Evolutionary conservation across 1,139 yeast species (phyloP).

Genomic region (Hemisphaericaspora xylofermentans): DNA sequence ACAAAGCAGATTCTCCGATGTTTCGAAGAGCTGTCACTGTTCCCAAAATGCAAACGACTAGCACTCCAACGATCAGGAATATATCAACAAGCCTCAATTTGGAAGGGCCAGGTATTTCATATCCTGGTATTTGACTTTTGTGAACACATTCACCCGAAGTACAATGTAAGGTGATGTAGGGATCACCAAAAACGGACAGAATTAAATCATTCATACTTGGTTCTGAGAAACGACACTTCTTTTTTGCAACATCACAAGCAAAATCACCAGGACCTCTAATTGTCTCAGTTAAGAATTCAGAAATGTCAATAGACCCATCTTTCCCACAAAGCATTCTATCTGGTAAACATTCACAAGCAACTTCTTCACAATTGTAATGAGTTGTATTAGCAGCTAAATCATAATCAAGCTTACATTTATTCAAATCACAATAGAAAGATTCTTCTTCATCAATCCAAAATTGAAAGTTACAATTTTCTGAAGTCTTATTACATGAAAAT

Average conservation of each 20-base stretch:
- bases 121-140: constrained; percentile 90
- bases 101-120: constrained; percentile 62
- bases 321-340: constrained; percentile 94
- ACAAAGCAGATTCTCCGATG: constrained; percentile 64
- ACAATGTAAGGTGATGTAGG: constrained; percentile 77
- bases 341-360: constrained; percentile 84
- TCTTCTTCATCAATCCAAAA: constrained; percentile 93
- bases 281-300: constrained; percentile 87
- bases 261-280: constrained; percentile 94
- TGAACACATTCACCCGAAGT: constrained; percentile 89
- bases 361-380: constrained; percentile 72
- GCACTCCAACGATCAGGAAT: constrained; percentile 50
- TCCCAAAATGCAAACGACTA: constrained; percentile 37
- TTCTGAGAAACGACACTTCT: constrained; percentile 77
- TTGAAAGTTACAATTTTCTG: constrained; percentile 77
- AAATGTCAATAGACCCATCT: constrained; percentile 88
- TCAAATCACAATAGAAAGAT: constrained; percentile 84
- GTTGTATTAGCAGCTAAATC: constrained; percentile 67
- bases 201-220: constrained; percentile 96
- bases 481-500: constrained; percentile 75
- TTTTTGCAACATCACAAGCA: constrained; percentile 63
- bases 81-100: constrained; percentile 50
- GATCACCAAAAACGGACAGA: constrained; percentile 88
- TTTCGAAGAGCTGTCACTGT: constrained; percentile 49
- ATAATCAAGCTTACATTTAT: constrained; percentile 65